phyloP scores from a whole-genome alignment of 164 flowering plant species.

The Piper betle region DNA sequence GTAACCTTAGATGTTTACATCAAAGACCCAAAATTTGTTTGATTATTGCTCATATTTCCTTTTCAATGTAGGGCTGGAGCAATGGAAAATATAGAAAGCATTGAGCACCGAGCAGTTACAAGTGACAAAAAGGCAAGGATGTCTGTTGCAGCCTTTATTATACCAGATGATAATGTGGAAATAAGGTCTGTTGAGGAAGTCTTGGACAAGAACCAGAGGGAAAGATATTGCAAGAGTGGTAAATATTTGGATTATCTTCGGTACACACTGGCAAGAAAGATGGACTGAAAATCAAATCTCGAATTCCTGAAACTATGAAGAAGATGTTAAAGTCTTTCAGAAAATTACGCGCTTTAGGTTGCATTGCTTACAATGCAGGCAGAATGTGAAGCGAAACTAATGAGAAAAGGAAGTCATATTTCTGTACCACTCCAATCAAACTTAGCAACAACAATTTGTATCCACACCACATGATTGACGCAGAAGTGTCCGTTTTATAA shows the following conservation, averaged over 20 bases:
- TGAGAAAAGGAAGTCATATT: no score
- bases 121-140: background rate
- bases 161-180: background rate
- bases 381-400: no score
- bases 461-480: no score
- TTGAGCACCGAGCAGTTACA: background rate
- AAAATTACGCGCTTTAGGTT: no score
- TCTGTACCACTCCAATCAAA: no score
- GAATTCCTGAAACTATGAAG: background rate
- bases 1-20: constrained; percentile 3
- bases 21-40: background rate
- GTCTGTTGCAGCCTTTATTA: background rate
- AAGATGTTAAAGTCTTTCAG: background rate
- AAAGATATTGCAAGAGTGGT: background rate
- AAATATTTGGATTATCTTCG: background rate
- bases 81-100: constrained; percentile 1
- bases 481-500: no score
- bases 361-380: no score
- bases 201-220: background rate
- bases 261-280: background rate
- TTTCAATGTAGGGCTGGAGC: background rate
- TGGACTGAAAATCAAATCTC: background rate
- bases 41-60: background rate
- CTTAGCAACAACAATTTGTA: no score
- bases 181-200: background rate